Evolutionary conservation across 768 basidiomycete species (phyloP).

Genomic region (Suillus lakei): DNA sequence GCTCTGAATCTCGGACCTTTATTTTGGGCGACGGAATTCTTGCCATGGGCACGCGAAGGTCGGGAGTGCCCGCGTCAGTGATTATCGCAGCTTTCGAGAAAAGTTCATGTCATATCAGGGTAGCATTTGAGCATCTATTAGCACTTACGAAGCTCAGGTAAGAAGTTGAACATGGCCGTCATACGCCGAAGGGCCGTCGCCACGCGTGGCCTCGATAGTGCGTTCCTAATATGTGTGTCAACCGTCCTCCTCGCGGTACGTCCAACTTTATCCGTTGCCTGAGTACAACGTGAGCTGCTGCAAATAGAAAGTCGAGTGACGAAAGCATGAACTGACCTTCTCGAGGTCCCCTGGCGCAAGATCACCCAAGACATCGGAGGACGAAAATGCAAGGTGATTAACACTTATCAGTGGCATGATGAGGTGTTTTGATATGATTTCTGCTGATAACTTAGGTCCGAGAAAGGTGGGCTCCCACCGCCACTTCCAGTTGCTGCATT

Average conservation of each 20-base stretch:
- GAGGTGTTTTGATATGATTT: slow-evolving; percentile 78
- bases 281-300: slow-evolving; percentile 12
- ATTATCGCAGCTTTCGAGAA: slow-evolving; percentile 52
- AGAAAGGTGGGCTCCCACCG: slow-evolving; percentile 76
- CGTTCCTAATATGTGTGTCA: slow-evolving; percentile 76
- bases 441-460: slow-evolving; percentile 67
- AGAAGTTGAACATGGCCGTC: slow-evolving; percentile 73
- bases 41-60: slow-evolving; percentile 37
- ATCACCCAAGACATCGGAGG: slow-evolving; percentile 59
- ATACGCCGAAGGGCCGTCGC: slow-evolving; percentile 72
- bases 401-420: slow-evolving; percentile 77
- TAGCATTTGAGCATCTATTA: slow-evolving; percentile 10
- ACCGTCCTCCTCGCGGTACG: slow-evolving; percentile 68
- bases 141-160: slow-evolving; percentile 65
- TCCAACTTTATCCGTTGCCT: slow-evolving; percentile 75
- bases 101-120: slow-evolving; percentile 17
- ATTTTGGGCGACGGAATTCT: slow-evolving; percentile 18
- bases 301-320: slow-evolving; percentile 9
- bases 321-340: slow-evolving; percentile 49
- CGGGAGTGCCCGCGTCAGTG: slow-evolving; percentile 50
- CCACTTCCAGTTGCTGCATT: slow-evolving; percentile 70
- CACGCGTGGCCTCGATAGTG: slow-evolving; percentile 68
- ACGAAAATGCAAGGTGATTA: slow-evolving; percentile 69
- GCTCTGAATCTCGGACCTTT: slow-evolving; percentile 1
- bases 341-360: slow-evolving; percentile 64